Conservation (phyloP, 2,329 filamentous ascomycete species). For the Metarhizium humberi region DNA sequence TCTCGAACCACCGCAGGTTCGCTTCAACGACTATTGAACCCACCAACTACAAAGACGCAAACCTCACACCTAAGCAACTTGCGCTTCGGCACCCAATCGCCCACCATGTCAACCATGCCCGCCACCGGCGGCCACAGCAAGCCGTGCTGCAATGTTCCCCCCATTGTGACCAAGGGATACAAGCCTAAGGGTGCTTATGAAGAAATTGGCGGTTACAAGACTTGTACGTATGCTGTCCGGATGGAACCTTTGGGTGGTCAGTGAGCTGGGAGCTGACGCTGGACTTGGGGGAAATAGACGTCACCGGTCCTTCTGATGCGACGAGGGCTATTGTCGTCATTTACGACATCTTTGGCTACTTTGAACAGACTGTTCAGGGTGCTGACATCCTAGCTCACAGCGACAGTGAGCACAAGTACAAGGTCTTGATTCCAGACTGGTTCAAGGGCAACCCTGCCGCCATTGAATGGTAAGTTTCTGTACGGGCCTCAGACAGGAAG, state of each 20-base stretch:
- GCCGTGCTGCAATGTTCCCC: slow-evolving; percentile 50
- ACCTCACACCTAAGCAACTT: not conserved
- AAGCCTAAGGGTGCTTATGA: slow-evolving; percentile 46
- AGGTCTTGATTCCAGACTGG: slow-evolving; percentile 86
- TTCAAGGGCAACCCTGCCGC: slow-evolving; percentile 64
- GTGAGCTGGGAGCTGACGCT: not conserved
- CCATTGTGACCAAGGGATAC: slow-evolving; percentile 47
- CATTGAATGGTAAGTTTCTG: slow-evolving; percentile 35
- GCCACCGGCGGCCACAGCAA: slow-evolving; percentile 43
- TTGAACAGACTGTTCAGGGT: slow-evolving; percentile 59
- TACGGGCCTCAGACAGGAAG: not conserved
- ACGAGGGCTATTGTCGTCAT: slow-evolving; percentile 52
- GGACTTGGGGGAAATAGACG: slow-evolving; percentile 23
- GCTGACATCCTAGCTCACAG: slow-evolving; percentile 54
- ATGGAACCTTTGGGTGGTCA: not conserved
- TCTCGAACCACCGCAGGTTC: not conserved
- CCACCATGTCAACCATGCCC: slow-evolving; percentile 39
- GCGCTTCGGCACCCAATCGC: slow-evolving; percentile 15
- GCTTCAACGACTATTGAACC: not conserved
- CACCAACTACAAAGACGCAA: not conserved
- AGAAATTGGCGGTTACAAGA: slow-evolving; percentile 45
- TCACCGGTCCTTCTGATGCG: slow-evolving; percentile 36
- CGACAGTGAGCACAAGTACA: slow-evolving; percentile 57
- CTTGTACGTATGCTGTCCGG: slow-evolving; percentile 23
- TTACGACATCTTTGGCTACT: slow-evolving; percentile 64